These are phyloP conservation scores for Cryoendolithus antarcticus DNA, from an alignment of 2,329 filamentous ascomycete genomes.

Conservation along the genomic window DNA sequence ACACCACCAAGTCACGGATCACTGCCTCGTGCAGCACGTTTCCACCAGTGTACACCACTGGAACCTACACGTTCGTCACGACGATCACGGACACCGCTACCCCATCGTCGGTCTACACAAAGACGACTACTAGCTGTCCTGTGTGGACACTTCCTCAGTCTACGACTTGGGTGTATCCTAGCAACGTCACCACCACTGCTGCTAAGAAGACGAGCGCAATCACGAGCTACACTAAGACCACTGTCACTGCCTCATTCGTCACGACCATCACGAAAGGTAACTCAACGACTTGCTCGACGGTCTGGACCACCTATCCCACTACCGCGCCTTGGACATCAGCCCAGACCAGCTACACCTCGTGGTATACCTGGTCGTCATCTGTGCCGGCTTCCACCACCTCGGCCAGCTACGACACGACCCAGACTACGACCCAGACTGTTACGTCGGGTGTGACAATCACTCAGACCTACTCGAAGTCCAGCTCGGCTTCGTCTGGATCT, in stretches of 20 bases:
- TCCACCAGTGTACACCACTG: conserved; percentile 3
- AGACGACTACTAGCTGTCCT: conserved; percentile 3
- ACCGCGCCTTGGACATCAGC: no score
- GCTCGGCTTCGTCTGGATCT: no score
- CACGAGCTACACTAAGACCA: no score
- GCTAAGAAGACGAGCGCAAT: no score
- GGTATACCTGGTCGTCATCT: conserved; percentile 1
- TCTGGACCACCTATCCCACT: no score
- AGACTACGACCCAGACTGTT: no score
- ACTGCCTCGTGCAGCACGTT: conserved; percentile 5
- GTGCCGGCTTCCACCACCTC: conserved; percentile 2
- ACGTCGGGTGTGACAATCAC: no score
- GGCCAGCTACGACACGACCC: neutral
- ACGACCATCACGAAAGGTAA: no score
- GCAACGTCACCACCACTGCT: conserved; percentile 1
- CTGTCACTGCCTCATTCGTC: no score
- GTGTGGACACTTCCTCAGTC: conserved; percentile 5
- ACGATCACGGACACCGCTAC: neutral
- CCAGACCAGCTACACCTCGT: conserved; percentile 3
- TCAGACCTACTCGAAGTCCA: no score
- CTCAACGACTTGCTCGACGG: no score
- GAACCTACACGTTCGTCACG: conserved; percentile 1
- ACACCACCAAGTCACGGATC: neutral
- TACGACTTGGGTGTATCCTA: conserved; percentile 2
- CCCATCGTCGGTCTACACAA: neutral